Percentiles rank a stretch among this genome's conserved stretches.
Evolutionary conservation across 1,284 basidiomycete species (phyloP).

Genomic region (Ceratobasidium sp.): DNA sequence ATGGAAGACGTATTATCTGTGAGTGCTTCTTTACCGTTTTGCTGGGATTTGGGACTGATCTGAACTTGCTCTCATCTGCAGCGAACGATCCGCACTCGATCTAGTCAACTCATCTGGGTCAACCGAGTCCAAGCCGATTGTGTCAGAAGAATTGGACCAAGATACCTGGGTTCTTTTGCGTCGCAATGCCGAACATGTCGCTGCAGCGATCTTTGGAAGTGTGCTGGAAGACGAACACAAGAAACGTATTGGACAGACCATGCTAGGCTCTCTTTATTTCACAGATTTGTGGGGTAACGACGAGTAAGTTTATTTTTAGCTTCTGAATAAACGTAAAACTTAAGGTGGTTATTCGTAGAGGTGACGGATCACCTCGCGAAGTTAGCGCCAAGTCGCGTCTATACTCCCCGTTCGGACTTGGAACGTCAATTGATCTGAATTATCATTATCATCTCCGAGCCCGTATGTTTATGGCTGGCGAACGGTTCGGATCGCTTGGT

Average conservation of each 20-base stretch:
- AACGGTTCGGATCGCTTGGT: slow-evolving; percentile 19
- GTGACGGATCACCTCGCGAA: background rate
- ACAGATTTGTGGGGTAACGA: slow-evolving; percentile 8
- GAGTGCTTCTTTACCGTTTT: background rate
- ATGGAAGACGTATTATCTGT: slow-evolving; percentile 37
- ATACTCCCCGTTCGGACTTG: slow-evolving; percentile 39
- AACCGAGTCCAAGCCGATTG: slow-evolving; percentile 13
- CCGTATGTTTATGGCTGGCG: background rate
- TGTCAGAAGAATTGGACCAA: background rate
- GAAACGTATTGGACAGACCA: slow-evolving; percentile 16
- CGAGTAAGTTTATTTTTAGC: background rate
- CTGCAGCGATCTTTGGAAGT: slow-evolving; percentile 21
- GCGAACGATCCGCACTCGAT: slow-evolving; percentile 35
- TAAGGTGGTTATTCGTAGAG: background rate
- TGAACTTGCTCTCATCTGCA: background rate
- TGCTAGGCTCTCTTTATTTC: slow-evolving; percentile 40
- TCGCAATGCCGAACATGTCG: slow-evolving; percentile 16
- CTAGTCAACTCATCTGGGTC: slow-evolving; percentile 20
- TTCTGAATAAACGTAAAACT: background rate
- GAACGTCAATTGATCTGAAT: slow-evolving; percentile 34
- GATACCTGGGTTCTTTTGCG: slow-evolving; percentile 31
- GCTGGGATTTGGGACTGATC: background rate
- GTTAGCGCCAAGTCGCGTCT: slow-evolving; percentile 14
- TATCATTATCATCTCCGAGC: slow-evolving; percentile 26
- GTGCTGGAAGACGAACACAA: slow-evolving; percentile 27